These are phyloP conservation scores for Fusarium mundagurra DNA, from an alignment of 2,329 filamentous ascomycete genomes.

Conservation along the genomic window DNA sequence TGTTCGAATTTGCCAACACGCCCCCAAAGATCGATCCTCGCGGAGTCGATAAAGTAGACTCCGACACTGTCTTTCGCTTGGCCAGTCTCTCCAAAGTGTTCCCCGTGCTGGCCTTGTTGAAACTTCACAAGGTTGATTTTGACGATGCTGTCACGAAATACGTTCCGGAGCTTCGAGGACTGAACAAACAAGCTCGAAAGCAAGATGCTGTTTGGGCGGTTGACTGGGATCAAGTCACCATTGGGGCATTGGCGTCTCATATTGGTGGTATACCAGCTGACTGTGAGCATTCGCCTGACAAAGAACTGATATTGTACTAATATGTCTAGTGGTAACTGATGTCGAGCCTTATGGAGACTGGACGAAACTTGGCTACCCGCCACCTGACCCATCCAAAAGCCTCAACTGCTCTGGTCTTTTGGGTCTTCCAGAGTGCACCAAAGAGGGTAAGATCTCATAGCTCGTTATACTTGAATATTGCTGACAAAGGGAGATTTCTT, in stretches of 20 bases:
- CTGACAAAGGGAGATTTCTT: background rate
- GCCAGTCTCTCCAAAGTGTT: conserved; percentile 17
- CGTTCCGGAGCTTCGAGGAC: conserved; percentile 1
- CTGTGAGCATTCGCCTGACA: accelerated
- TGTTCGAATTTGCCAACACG: conserved; percentile 14
- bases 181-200: conserved; percentile 4
- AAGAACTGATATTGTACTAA: accelerated
- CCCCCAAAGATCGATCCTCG: conserved; percentile 13
- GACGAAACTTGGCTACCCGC: background rate
- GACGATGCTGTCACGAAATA: conserved; percentile 17
- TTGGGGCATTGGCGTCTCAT: conserved; percentile 8
- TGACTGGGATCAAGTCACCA: conserved; percentile 18
- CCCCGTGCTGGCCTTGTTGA: conserved; percentile 3
- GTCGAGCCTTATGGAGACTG: conserved; percentile 20
- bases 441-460: background rate
- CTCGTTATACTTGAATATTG: accelerated
- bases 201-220: conserved; percentile 11
- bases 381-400: background rate
- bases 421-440: background rate
- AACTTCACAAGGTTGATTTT: background rate
- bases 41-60: conserved; percentile 2
- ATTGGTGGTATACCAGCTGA: conserved; percentile 6
- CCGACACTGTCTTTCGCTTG: conserved; percentile 13
- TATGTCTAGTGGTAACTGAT: background rate
- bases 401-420: conserved; percentile 21